Evolutionary conservation across 305 asterid species (phyloP), one percentile per base, ranked within the genome.

Genomic region (Stenogyne calaminthoides): DNA sequence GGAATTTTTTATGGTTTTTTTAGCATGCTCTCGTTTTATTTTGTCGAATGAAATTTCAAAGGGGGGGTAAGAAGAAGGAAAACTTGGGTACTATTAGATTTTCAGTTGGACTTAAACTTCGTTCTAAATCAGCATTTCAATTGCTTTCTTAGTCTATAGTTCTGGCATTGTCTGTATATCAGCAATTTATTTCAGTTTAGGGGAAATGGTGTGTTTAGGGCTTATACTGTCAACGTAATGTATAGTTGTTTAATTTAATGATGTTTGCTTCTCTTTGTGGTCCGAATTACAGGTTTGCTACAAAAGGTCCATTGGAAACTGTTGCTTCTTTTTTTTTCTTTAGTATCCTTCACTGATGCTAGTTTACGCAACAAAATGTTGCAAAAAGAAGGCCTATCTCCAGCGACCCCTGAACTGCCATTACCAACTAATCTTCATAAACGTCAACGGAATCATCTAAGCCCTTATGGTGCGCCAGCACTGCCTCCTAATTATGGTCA

Each of bases 401-500:
- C 86, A n/a, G 77, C 71, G 36, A 69, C 80, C 42, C 75, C 77
- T 19, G 82, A 82, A 75, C 74, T 84, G 73, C 86, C 88, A 22
- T 71, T 75, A 68, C 87, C 76, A 10, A 81, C 70, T 18, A 76
- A 73, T 70, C 76, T 72, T 75, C 88, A 75, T 68, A 87, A 72
- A 64, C 73, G 75, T 55, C 32, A 27, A 27, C 5, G 32, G 32
- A 1, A 27, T 32, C 72, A 72, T 72, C 67, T 76, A 61, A 79
- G 77, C 69, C 83, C 86, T 56, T 62, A 75, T 78, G 83, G 67
- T 72, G 82, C 87, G 55, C 92, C 93, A 52, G 80, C 81, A 36
- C 84, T 69, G 61, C 77, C 91, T 55, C 96, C 91, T 83, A 79
- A 69, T 73, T 82, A 77, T 64, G 96, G 85, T 47, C 93, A 88